Percentiles rank a stretch among this genome's conserved stretches.
Evolutionary conservation across 495 filamentous ascomycete species (phyloP).

Genomic region (Penicillium taxi): DNA sequence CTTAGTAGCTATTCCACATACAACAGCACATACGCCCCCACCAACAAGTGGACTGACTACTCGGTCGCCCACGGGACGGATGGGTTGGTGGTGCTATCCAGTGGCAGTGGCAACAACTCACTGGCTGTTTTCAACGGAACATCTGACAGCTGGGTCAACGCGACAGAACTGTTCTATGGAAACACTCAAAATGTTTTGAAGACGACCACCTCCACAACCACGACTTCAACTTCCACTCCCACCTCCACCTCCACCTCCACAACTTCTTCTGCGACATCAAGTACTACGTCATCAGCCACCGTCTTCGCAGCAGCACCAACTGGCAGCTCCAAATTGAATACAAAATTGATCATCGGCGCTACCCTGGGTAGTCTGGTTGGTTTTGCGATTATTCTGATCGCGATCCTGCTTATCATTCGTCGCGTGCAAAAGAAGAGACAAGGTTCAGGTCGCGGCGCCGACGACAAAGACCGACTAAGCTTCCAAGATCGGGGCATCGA

Average conservation of each 20-base stretch:
- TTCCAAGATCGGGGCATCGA: conserved; percentile 56
- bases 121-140: conserved; percentile 75
- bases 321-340: conserved; percentile 34
- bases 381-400: conserved; percentile 57
- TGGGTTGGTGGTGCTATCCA: conserved; percentile 64
- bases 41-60: conserved; percentile 50
- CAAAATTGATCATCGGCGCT: conserved; percentile 58
- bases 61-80: conserved; percentile 52
- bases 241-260: conserved; percentile 32
- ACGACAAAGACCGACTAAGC: conserved; percentile 53
- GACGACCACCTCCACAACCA: conserved; percentile 28
- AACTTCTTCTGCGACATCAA: conserved; percentile 20
- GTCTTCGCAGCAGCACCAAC: conserved; percentile 30
- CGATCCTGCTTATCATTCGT: conserved; percentile 60
- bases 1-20: conserved; percentile 67
- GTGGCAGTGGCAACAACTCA: conserved; percentile 53
- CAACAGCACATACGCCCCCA: conserved; percentile 64
- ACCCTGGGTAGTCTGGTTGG: conserved; percentile 74
- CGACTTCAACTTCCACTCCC: conserved; percentile 28
- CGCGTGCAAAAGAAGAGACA: conserved; percentile 50
- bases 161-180: conserved; percentile 54
- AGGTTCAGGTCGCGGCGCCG: conserved; percentile 46
- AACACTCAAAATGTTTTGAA: conserved; percentile 31
- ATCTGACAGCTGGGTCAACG: conserved; percentile 74
- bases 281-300: conserved; percentile 18